A percentile compares a stretch with the other conserved stretches of the same genome.
Conservation (phyloP, 805 yeast species). For the Hanseniaspora valbyensis region DNA sequence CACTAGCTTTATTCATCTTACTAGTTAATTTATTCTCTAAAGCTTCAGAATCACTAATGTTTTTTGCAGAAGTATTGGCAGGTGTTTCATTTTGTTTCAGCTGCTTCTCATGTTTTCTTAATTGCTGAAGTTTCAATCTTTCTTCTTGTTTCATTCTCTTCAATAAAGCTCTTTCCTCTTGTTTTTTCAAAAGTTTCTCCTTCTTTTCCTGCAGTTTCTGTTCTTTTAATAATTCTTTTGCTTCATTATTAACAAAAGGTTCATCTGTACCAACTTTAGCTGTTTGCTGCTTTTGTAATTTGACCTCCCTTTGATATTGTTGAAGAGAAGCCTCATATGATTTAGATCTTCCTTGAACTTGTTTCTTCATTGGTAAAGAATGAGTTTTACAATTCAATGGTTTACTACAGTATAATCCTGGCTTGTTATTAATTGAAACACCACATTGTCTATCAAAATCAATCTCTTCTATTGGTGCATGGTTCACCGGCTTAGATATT, state of each 20-base stretch:
- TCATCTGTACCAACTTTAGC: slow-evolving; percentile 34
- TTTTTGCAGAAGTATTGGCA: slow-evolving; percentile 15
- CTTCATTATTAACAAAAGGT: background rate
- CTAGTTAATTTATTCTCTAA: background rate
- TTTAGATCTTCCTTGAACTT: slow-evolving; percentile 85
- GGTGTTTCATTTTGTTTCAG: slow-evolving; percentile 24
- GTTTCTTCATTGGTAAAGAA: slow-evolving; percentile 96
- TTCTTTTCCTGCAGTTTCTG: slow-evolving; percentile 25
- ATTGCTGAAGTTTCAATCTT: slow-evolving; percentile 28
- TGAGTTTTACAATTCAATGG: slow-evolving; percentile 95
- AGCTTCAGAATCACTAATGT: slow-evolving; percentile 12
- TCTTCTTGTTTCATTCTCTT: slow-evolving; percentile 19
- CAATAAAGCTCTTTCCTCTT: slow-evolving; percentile 16
- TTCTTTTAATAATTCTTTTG: slow-evolving; percentile 25
- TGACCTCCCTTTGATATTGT: slow-evolving; percentile 84
- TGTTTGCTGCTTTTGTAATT: slow-evolving; percentile 43
- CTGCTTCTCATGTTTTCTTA: slow-evolving; percentile 30
- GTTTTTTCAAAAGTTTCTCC: slow-evolving; percentile 18
- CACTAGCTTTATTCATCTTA: slow-evolving; percentile 7
- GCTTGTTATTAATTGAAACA: slow-evolving; percentile 81
- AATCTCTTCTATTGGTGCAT: slow-evolving; percentile 68
- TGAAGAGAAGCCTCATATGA: slow-evolving; percentile 82
- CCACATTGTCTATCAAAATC: slow-evolving; percentile 95
- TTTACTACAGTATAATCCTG: slow-evolving; percentile 76
- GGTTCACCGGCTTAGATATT: slow-evolving; percentile 34